phyloP scores from a whole-genome alignment of 768 basidiomycete species.

The Chiua virens region DNA sequence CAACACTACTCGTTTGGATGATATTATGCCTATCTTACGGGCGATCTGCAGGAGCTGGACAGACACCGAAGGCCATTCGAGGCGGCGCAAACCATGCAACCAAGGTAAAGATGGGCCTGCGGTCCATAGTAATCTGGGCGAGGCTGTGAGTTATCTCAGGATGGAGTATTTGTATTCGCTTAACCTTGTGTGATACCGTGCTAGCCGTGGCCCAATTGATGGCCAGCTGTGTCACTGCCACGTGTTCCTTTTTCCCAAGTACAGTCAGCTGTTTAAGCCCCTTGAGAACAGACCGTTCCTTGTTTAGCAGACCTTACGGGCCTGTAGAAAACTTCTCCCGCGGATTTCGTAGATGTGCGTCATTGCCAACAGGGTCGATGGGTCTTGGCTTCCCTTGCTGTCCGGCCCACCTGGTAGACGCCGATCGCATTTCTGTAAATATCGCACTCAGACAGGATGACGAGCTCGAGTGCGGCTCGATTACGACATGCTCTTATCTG shows the following conservation, averaged over 20 bases:
- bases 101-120: too few relatives aligned
- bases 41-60: too few relatives aligned
- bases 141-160: slow-evolving; percentile 15
- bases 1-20: background rate
- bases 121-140: background rate
- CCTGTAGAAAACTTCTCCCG: slow-evolving; percentile 12
- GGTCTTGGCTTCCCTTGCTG: background rate
- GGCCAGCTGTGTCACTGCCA: slow-evolving; percentile 8
- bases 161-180: slow-evolving; percentile 20
- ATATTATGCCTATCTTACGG: too few relatives aligned
- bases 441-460: slow-evolving; percentile 1
- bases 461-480: background rate
- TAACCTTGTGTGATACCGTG: slow-evolving; percentile 11
- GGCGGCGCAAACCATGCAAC: too few relatives aligned
- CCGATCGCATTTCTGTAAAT: background rate
- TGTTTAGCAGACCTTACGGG: slow-evolving; percentile 15
- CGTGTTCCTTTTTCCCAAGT: slow-evolving; percentile 17
- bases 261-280: slow-evolving; percentile 6
- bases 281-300: slow-evolving; percentile 17
- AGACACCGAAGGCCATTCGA: too few relatives aligned
- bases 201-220: background rate
- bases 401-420: background rate
- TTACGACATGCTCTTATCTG: slow-evolving; percentile 20
- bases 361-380: slow-evolving; percentile 15
- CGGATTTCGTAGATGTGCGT: slow-evolving; percentile 24